phyloP scores from a whole-genome alignment of 495 filamentous ascomycete species.

The Penicillium herquei region DNA sequence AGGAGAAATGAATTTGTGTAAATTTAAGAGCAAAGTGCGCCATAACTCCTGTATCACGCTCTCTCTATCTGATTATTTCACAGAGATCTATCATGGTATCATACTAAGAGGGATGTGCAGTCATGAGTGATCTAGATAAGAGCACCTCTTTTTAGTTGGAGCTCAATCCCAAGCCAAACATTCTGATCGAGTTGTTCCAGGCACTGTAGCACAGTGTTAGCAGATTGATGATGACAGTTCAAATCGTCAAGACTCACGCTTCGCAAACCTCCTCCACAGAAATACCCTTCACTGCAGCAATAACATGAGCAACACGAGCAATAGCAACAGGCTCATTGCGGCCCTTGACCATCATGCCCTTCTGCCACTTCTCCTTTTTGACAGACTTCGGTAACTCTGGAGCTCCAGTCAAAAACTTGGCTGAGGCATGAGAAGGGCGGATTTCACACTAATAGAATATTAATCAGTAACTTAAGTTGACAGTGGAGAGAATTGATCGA shows the following conservation, averaged over 20 bases:
- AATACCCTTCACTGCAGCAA: constrained; percentile 81
- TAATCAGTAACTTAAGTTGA: constrained; percentile 5
- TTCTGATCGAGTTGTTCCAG: constrained; percentile 77
- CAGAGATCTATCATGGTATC: background rate
- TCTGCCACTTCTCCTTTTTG: constrained; percentile 91
- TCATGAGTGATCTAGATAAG: background rate
- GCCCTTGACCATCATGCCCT: constrained; percentile 83
- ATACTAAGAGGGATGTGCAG: background rate
- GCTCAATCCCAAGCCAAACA: constrained; percentile 69
- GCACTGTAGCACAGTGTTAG: constrained; percentile 44
- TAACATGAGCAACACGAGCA: constrained; percentile 76
- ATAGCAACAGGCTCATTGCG: constrained; percentile 89
- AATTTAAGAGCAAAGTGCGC: no score
- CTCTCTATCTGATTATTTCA: no score
- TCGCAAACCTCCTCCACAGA: constrained; percentile 78
- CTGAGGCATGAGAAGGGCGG: constrained; percentile 50
- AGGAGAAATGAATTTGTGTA: no score
- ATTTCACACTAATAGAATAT: constrained; percentile 48
- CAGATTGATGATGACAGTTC: background rate
- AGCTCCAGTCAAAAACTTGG: constrained; percentile 47
- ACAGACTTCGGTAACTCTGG: constrained; percentile 55
- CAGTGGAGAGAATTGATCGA: background rate
- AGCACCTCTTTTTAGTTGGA: background rate
- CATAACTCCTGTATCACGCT: no score
- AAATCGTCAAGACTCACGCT: constrained; percentile 50